A percentile compares a stretch with the other conserved stretches of the same genome.
These are phyloP conservation scores for Leccinum rimulosum DNA, from an alignment of 768 basidiomycete genomes.

Conservation along the genomic window DNA sequence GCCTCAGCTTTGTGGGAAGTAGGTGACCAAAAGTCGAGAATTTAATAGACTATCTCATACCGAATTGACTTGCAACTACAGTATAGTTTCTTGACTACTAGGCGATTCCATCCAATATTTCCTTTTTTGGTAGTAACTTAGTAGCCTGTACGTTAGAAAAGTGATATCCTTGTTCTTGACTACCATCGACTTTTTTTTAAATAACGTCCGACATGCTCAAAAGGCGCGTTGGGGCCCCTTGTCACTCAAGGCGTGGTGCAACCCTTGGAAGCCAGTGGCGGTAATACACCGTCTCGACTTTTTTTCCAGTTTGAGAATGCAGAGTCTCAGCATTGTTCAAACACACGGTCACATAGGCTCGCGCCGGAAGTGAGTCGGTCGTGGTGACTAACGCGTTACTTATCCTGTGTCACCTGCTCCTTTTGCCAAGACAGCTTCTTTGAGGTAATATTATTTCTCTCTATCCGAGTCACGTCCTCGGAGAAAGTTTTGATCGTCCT, in stretches of 20 bases:
- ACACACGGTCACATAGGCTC: background rate
- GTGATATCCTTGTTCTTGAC: background rate
- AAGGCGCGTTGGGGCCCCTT: too few relatives aligned
- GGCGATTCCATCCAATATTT: background rate
- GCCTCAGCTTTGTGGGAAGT: slow-evolving; percentile 9
- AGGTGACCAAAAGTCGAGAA: slow-evolving; percentile 7
- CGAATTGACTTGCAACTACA: background rate
- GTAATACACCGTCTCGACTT: background rate
- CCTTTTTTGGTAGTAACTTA: background rate
- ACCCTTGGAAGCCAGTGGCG: background rate
- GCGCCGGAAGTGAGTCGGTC: background rate
- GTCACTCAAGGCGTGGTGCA: background rate
- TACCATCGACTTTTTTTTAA: background rate
- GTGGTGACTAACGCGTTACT: background rate
- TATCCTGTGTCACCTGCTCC: background rate
- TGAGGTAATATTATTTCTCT: background rate
- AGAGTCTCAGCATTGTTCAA: background rate
- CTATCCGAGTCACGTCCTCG: background rate
- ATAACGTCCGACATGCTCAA: background rate
- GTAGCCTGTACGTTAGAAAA: background rate
- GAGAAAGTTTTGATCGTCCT: background rate
- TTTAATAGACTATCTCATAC: background rate
- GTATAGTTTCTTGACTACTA: background rate
- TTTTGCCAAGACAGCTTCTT: background rate
- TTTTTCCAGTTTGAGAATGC: background rate